These are phyloP conservation scores for Dendryphion nanum DNA, from an alignment of 2,329 filamentous ascomycete genomes.

Conservation along the genomic window DNA sequence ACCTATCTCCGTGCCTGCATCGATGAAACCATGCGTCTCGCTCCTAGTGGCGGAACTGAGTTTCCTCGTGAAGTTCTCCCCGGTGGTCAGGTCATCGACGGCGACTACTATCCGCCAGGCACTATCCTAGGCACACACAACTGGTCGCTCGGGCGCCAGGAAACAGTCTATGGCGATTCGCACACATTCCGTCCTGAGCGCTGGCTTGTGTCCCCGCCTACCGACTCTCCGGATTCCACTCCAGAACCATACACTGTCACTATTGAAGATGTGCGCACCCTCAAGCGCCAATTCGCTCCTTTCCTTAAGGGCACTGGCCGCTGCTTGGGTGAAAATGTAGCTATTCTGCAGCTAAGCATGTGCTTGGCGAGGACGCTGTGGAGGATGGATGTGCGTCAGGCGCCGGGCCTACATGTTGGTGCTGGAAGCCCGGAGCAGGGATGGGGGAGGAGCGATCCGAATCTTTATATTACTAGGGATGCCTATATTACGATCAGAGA, in stretches of 20 bases:
- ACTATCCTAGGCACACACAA: slow-evolving; percentile 18
- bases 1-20: slow-evolving; percentile 30
- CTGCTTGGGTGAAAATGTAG: slow-evolving; percentile 67
- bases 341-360: slow-evolving; percentile 60
- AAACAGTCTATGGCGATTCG: slow-evolving; percentile 14
- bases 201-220: slow-evolving; percentile 36
- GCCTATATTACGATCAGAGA: slow-evolving; percentile 69
- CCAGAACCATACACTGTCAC: slow-evolving; percentile 13
- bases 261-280: neutral
- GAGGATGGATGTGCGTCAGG: slow-evolving; percentile 56
- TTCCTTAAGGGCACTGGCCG: slow-evolving; percentile 66
- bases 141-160: slow-evolving; percentile 23
- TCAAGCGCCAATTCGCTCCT: slow-evolving; percentile 25
- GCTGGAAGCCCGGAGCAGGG: slow-evolving; percentile 5
- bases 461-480: slow-evolving; percentile 66
- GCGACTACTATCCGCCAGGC: slow-evolving; percentile 17
- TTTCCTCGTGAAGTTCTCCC: slow-evolving; percentile 19
- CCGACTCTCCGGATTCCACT: slow-evolving; percentile 48
- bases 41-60: slow-evolving; percentile 16
- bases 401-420: slow-evolving; percentile 8
- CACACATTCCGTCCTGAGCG: slow-evolving; percentile 16
- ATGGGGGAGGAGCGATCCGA: slow-evolving; percentile 8
- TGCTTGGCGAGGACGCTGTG: slow-evolving; percentile 55
- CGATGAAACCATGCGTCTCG: slow-evolving; percentile 32
- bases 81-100: slow-evolving; percentile 19